Percentiles rank a stretch among this genome's conserved stretches.
Conservation (phyloP, 1,284 basidiomycete genomes). For the Xerocomus amazonicus region DNA sequence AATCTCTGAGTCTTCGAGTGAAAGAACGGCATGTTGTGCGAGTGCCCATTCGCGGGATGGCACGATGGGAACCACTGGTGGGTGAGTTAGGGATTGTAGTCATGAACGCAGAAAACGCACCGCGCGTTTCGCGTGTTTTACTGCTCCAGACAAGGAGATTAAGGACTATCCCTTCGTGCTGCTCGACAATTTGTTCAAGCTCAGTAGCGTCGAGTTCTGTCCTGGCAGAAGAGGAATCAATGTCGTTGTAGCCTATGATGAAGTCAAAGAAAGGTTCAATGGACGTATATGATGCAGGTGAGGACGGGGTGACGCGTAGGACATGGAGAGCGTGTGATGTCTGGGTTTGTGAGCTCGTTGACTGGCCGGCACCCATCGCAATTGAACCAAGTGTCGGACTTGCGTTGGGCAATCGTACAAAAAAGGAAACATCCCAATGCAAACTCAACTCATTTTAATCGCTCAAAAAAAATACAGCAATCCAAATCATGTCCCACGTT, state of each 20-base stretch:
- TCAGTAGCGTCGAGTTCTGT: conserved; percentile 68
- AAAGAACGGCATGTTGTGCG: conserved; percentile 36
- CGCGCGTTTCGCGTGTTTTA: conserved; percentile 80
- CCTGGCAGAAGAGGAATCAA: conserved; percentile 52
- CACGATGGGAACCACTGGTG: conserved; percentile 74
- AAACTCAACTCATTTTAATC: no score
- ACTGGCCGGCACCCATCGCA: conserved; percentile 72
- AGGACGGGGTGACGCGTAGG: conserved; percentile 81
- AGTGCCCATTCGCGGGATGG: conserved; percentile 85
- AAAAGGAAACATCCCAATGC: background rate
- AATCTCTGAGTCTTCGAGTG: conserved; percentile 35
- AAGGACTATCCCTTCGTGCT: conserved; percentile 78
- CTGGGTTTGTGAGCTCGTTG: conserved; percentile 51
- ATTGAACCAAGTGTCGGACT: background rate
- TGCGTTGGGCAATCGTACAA: background rate
- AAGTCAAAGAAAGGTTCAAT: conserved; percentile 99
- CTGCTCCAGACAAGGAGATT: conserved; percentile 88
- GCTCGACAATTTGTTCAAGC: conserved; percentile 80
- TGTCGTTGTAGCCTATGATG: conserved; percentile 81
- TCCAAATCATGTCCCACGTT: no score
- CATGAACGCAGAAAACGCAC: conserved; percentile 43
- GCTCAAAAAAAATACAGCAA: no score
- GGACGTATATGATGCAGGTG: conserved; percentile 78
- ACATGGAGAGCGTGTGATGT: conserved; percentile 73
- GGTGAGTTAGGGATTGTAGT: background rate